A percentile compares a stretch with the other conserved stretches of the same genome.
Conservation (phyloP, 2,329 filamentous ascomycete genomes). For the Trichoderma atroviride region DNA sequence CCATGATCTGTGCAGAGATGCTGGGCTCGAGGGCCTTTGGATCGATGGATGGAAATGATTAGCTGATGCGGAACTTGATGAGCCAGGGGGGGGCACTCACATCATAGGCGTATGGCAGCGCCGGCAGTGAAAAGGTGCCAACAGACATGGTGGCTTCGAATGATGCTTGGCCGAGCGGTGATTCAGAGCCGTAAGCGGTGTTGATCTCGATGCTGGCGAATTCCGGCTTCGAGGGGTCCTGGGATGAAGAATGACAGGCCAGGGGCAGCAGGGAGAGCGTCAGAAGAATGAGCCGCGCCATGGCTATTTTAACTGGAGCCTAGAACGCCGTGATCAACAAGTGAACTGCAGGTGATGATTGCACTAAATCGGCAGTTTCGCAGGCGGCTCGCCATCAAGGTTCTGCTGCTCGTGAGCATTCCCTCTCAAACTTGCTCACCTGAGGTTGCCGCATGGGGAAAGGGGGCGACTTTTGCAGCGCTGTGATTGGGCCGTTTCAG, state of each 20-base stretch:
- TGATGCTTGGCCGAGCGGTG: not conserved
- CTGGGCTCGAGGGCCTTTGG: slow-evolving; percentile 68
- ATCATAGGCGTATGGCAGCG: slow-evolving; percentile 70
- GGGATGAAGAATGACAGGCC: slow-evolving; percentile 18
- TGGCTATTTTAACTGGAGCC: not conserved
- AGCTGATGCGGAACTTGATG: slow-evolving; percentile 43
- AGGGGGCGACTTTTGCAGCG: slow-evolving; percentile 27
- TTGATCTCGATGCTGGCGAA: slow-evolving; percentile 11
- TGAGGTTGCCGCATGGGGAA: slow-evolving; percentile 35
- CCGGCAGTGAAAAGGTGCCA: slow-evolving; percentile 61
- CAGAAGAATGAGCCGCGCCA: slow-evolving; percentile 17
- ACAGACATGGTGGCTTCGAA: slow-evolving; percentile 40
- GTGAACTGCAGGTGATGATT: not conserved
- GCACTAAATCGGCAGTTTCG: not conserved
- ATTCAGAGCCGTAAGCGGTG: not conserved
- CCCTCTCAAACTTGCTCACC: slow-evolving; percentile 43
- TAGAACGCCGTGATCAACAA: not conserved
- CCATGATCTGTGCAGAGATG: slow-evolving; percentile 80
- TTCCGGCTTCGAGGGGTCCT: slow-evolving; percentile 8
- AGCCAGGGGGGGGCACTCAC: slow-evolving; percentile 51
- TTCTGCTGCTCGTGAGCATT: slow-evolving; percentile 33
- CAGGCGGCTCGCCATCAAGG: slow-evolving; percentile 3
- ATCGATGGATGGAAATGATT: slow-evolving; percentile 38
- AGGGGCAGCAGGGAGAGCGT: slow-evolving; percentile 17
- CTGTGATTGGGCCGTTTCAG: slow-evolving; percentile 37